phyloP scores from a whole-genome alignment of 805 yeast species.

The Cyberlindnera euphorbiae region DNA sequence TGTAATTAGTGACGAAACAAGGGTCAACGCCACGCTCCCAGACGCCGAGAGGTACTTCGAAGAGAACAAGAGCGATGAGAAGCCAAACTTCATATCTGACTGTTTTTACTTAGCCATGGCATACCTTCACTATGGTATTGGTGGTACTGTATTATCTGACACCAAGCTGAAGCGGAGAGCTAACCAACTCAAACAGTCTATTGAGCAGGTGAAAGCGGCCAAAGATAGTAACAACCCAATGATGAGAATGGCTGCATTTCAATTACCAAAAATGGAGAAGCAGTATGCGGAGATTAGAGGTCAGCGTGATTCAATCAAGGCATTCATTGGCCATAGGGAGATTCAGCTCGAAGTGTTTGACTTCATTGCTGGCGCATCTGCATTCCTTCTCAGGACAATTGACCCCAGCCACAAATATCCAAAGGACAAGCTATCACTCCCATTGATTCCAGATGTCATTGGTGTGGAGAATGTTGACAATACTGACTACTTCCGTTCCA shows the following conservation, averaged over 20 bases:
- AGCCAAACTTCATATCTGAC: constrained; percentile 81
- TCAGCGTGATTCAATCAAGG: constrained; percentile 54
- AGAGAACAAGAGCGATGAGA: constrained; percentile 31
- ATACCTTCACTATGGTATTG: constrained; percentile 82
- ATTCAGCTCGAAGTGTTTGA: constrained; percentile 69
- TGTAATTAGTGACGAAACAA: constrained; percentile 75
- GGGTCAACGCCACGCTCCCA: constrained; percentile 68
- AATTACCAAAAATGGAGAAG: constrained; percentile 47
- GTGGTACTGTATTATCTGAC: constrained; percentile 62
- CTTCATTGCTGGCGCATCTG: constrained; percentile 69
- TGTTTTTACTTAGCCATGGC: constrained; percentile 78
- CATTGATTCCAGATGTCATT: constrained; percentile 53
- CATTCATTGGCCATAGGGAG: constrained; percentile 52
- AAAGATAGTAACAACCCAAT: constrained; percentile 18
- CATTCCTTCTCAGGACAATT: constrained; percentile 63
- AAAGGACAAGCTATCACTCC: constrained; percentile 42
- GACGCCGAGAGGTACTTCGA: constrained; percentile 61
- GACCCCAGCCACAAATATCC: constrained; percentile 74
- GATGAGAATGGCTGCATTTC: constrained; percentile 32
- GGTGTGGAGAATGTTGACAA: constrained; percentile 69
- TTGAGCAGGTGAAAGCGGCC: constrained; percentile 22
- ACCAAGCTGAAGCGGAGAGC: constrained; percentile 45
- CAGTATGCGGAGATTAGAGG: constrained; percentile 35
- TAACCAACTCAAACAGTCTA: constrained; percentile 39
- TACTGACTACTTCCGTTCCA: constrained; percentile 59